A percentile compares a stretch with the other conserved stretches of the same genome.
Evolutionary conservation across 177 flowering plant species (phyloP).

Genomic region (Tripterygium wilfordii): DNA sequence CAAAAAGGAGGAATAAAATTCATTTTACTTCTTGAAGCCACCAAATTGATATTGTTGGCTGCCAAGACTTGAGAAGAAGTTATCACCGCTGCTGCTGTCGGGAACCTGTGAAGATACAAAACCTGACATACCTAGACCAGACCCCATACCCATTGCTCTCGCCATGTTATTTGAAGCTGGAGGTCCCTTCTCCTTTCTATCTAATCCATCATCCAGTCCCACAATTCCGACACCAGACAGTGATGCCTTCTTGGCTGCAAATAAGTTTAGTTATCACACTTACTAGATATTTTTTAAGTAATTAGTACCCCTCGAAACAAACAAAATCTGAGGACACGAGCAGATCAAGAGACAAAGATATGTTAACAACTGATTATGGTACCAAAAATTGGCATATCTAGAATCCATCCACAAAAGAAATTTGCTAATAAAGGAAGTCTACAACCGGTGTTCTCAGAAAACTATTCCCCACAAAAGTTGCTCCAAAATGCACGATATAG

Average conservation of each 20-base stretch:
- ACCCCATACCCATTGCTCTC: slow-evolving; percentile 73
- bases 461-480: too few relatives aligned
- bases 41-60: slow-evolving; percentile 35
- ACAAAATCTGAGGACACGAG: too few relatives aligned
- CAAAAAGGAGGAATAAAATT: background rate
- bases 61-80: slow-evolving; percentile 44
- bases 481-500: too few relatives aligned
- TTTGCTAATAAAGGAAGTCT: too few relatives aligned
- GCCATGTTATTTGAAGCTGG: slow-evolving; percentile 66
- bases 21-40: slow-evolving; percentile 24
- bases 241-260: slow-evolving; percentile 76
- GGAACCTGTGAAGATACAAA: slow-evolving; percentile 22
- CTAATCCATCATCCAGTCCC: slow-evolving; percentile 55
- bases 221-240: slow-evolving; percentile 86
- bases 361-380: too few relatives aligned
- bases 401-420: too few relatives aligned
- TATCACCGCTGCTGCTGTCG: slow-evolving; percentile 17
- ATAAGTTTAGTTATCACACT: background rate
- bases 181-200: slow-evolving; percentile 62
- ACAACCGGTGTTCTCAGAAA: too few relatives aligned
- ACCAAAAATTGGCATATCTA: too few relatives aligned
- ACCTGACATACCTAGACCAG: slow-evolving; percentile 55
- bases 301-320: too few relatives aligned
- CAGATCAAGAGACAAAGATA: too few relatives aligned
- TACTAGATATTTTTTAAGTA: too few relatives aligned